A percentile compares a stretch with the other conserved stretches of the same genome.
These are phyloP conservation scores for Colletotrichum camelliae DNA, from an alignment of 2,329 filamentous ascomycete genomes.

Conservation along the genomic window DNA sequence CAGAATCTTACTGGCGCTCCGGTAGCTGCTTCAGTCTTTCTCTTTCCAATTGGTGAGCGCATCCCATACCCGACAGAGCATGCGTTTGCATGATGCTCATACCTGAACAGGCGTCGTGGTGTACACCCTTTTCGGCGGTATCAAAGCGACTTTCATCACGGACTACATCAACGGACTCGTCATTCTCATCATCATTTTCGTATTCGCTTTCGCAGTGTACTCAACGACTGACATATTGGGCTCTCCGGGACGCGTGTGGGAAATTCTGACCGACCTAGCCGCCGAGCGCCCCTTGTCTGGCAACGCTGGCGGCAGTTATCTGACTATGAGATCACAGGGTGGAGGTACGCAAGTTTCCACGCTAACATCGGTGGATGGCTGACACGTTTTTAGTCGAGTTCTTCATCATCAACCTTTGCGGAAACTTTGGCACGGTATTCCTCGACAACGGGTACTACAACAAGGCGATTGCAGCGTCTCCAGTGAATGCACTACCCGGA, in stretches of 20 bases:
- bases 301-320: slow-evolving; percentile 81
- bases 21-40: slow-evolving; percentile 82
- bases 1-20: slow-evolving; percentile 39
- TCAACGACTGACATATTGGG: slow-evolving; percentile 75
- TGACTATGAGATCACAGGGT: slow-evolving; percentile 84
- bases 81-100: background rate
- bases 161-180: slow-evolving; percentile 89
- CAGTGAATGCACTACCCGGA: slow-evolving; percentile 84
- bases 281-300: slow-evolving; percentile 76
- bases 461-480: slow-evolving; percentile 88
- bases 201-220: slow-evolving; percentile 85
- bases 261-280: slow-evolving; percentile 74
- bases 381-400: slow-evolving; percentile 61
- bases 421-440: slow-evolving; percentile 86
- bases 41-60: slow-evolving; percentile 74
- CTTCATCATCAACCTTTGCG: slow-evolving; percentile 87
- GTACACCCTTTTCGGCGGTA: slow-evolving; percentile 79
- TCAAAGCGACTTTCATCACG: slow-evolving; percentile 87
- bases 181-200: slow-evolving; percentile 82
- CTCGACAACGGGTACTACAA: slow-evolving; percentile 91
- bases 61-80: rapidly evolving
- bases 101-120: slow-evolving; percentile 50
- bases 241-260: slow-evolving; percentile 78
- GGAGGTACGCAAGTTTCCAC: slow-evolving; percentile 50
- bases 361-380: background rate